Base-by-base conservation (phyloP, 768 basidiomycete genomes). In the Agrocybe pediades region DNA sequence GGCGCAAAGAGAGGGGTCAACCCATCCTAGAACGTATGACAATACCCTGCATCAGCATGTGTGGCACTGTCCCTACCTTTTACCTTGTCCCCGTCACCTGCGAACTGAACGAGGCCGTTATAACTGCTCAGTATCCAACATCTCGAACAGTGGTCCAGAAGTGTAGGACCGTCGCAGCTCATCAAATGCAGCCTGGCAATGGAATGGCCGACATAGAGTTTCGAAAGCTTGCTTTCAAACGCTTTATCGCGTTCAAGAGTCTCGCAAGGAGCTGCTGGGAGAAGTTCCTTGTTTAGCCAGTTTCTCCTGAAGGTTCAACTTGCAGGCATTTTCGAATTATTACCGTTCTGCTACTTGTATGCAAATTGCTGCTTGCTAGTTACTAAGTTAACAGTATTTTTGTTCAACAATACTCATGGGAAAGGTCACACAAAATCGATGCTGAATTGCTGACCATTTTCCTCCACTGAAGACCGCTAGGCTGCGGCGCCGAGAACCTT, bases 31-130 rank as follows among this genome's bases (percentile, higher is more conserved):
- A 60, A n/a, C 25, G 46, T 39, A 71, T 68, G 68, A 65, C 57
- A 23, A 68, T 73, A 25, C 68, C 72, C 25, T 65, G 63, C 50
- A 70, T 76, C 57, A 64, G 59, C 21, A 70, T 75, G 69, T 27
- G 56, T 16, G 67, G 73, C 30, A 72, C 69, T 24, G 57, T 40
- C 16, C 73, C 72, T 25, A 63, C 61, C 19, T 74, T 74, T 58
- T 73, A 73, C 54, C 54, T 69, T n/a, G 60, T 73, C 24, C 64
- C 66, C 4, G 65, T 74, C 52, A 74, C 67, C 24, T 46, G 55
- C 52, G 64, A 66, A 25, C 57, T 73, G 40, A 68, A 63, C 56
- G 48, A 60, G 27, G 66, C 70, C 19, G 64, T 67, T 54, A 57
- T 57, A 33, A 51, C 50, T 40, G 60, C 54, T 26, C 61, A 61